Evolutionary conservation across 2,329 filamentous ascomycete species (phyloP).

Genomic region (Colletotrichum cordylinicola): DNA sequence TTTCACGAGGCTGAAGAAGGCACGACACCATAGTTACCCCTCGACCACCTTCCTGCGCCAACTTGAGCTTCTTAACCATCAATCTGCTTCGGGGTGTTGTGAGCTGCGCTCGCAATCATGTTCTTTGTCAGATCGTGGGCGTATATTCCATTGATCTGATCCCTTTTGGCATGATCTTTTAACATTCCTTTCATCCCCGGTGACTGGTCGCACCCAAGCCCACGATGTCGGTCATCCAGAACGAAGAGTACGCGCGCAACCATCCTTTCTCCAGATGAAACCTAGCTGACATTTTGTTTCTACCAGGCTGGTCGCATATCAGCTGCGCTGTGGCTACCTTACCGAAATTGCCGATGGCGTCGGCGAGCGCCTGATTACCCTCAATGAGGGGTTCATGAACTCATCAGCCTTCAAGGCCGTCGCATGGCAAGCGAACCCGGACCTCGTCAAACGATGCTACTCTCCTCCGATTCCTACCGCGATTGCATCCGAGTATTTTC

Average conservation of each 20-base stretch:
- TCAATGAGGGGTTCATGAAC: conserved; percentile 81
- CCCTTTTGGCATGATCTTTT: conserved; percentile 6
- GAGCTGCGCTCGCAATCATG: conserved; percentile 21
- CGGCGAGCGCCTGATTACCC: conserved; percentile 81
- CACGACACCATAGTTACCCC: conserved; percentile 1
- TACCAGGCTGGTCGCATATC: conserved; percentile 78
- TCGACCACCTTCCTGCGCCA: not conserved
- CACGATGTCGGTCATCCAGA: conserved; percentile 49
- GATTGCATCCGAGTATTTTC: conserved; percentile 84
- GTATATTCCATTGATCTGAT: conserved; percentile 1
- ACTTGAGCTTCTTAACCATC: not conserved
- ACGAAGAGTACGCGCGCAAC: conserved; percentile 42
- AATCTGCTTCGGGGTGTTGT: not conserved
- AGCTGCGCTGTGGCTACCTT: conserved; percentile 81
- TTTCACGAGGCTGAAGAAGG: conserved; percentile 25
- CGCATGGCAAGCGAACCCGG: conserved; percentile 77
- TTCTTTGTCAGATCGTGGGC: not conserved
- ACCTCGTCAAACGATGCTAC: conserved; percentile 82
- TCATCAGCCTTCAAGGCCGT: conserved; percentile 83
- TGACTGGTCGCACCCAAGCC: conserved; percentile 5
- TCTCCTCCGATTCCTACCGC: conserved; percentile 87
- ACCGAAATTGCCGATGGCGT: conserved; percentile 83
- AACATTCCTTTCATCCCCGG: not conserved
- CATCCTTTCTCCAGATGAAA: not conserved
- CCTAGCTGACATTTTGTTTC: not conserved